Conservation (phyloP, 2,329 filamentous ascomycete species). For the Cryphonectria nitschkei region DNA sequence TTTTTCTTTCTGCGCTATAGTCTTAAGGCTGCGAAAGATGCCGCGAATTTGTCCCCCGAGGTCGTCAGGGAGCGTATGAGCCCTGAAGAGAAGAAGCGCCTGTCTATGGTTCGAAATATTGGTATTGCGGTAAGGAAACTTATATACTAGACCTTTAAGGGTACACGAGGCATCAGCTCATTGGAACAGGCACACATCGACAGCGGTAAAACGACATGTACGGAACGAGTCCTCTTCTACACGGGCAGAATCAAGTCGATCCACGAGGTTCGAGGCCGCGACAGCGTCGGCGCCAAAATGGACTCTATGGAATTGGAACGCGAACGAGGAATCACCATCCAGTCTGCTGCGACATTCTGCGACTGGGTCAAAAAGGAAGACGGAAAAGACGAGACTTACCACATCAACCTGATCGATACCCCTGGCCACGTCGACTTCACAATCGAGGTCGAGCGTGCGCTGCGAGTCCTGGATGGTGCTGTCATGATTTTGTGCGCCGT, state of each 20-base stretch:
- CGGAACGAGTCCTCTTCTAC: slow-evolving; percentile 96
- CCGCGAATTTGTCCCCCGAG: slow-evolving; percentile 58
- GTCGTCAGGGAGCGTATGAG: slow-evolving; percentile 78
- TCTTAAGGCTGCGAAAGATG: slow-evolving; percentile 58
- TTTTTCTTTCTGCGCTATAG: slow-evolving; percentile 33
- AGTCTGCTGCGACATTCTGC: slow-evolving; percentile 96
- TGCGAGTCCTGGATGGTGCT: slow-evolving; percentile 92
- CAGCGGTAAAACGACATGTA: slow-evolving; percentile 95
- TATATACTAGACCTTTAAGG: no score
- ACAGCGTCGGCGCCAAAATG: slow-evolving; percentile 98
- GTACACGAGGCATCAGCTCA: slow-evolving; percentile 16
- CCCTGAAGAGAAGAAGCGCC: slow-evolving; percentile 74
- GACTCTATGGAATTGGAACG: slow-evolving; percentile 99
- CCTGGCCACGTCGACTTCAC: slow-evolving; percentile 99
- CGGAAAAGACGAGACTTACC: slow-evolving; percentile 86
- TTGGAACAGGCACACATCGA: slow-evolving; percentile 84
- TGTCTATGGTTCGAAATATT: slow-evolving; percentile 90
- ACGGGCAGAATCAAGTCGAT: slow-evolving; percentile 96
- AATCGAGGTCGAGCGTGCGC: slow-evolving; percentile 94
- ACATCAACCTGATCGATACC: slow-evolving; percentile 98
- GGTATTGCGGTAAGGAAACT: slow-evolving; percentile 78
- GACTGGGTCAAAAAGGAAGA: slow-evolving; percentile 91
- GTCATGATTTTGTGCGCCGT: slow-evolving; percentile 99
- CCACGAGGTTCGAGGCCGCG: slow-evolving; percentile 93
- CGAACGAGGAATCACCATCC: slow-evolving; percentile 98